A percentile compares a stretch with the other conserved stretches of the same genome.
phyloP scores from a whole-genome alignment of 441 rosid genomes.

The Adansonia gregorii region DNA sequence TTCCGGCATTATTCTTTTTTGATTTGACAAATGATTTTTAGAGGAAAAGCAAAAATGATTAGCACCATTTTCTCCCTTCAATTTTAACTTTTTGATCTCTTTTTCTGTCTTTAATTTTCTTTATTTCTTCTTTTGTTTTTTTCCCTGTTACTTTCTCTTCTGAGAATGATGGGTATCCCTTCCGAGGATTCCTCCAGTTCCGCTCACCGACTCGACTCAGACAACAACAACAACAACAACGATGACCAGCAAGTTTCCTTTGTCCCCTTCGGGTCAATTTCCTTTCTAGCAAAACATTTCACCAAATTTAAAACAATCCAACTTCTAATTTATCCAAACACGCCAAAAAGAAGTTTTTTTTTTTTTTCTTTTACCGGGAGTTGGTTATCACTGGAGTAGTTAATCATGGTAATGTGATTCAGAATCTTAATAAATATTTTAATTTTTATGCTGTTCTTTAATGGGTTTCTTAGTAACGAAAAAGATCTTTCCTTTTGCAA shows the following conservation, averaged over 20 bases:
- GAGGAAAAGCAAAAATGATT: neutral
- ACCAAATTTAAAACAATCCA: slow-evolving; percentile 23
- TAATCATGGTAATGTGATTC: neutral
- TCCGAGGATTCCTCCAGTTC: slow-evolving; percentile 57
- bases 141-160: neutral
- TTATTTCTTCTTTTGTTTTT: neutral
- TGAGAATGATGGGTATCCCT: slow-evolving; percentile 33
- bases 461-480: neutral
- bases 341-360: neutral
- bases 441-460: neutral
- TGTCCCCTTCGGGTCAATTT: slow-evolving; percentile 73
- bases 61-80: slow-evolving; percentile 34
- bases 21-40: too few species aligned
- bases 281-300: slow-evolving; percentile 24
- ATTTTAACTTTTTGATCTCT: neutral
- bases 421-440: neutral
- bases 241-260: slow-evolving; percentile 88
- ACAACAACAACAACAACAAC: slow-evolving; percentile 21
- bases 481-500: neutral
- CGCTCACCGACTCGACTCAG: slow-evolving; percentile 58
- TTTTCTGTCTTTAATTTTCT: neutral
- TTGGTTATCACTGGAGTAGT: too few species aligned
- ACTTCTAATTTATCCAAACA: neutral
- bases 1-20: too few species aligned
- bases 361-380: too few species aligned